Conservation (phyloP, 176 grass and related monocot genomes). For the Eleusine indica region DNA sequence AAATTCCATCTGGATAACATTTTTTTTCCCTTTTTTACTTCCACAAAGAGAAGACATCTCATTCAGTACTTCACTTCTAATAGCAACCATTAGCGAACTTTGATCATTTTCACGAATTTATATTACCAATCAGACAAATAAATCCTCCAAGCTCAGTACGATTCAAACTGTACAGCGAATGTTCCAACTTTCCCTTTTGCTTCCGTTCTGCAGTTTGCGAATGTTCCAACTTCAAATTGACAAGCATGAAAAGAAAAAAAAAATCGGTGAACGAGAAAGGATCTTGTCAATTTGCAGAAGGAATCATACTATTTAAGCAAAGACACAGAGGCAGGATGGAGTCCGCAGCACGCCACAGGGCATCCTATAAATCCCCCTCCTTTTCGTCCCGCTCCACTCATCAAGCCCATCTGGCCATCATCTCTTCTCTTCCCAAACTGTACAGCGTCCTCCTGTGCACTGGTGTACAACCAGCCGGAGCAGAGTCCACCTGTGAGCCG, state of each 20-base stretch:
- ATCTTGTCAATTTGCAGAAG: constrained; percentile 47
- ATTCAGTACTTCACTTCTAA: background rate
- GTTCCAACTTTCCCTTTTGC: no score
- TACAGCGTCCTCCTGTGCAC: constrained; percentile 31
- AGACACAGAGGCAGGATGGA: constrained; percentile 31
- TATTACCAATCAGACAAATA: background rate
- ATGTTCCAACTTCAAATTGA: background rate
- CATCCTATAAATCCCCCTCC: constrained; percentile 55
- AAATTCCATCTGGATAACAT: background rate
- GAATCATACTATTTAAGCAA: constrained; percentile 58
- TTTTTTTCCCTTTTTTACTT: background rate
- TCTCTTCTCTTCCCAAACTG: background rate
- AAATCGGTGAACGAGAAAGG: constrained; percentile 7
- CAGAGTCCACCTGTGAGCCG: background rate
- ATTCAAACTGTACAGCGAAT: background rate
- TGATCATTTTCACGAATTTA: background rate
- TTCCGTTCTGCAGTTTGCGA: background rate
- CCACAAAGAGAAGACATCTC: background rate
- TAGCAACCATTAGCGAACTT: background rate
- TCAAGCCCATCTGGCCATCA: constrained; percentile 11
- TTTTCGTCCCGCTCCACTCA: constrained; percentile 58
- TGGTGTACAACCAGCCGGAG: constrained; percentile 11
- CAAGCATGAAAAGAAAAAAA: background rate
- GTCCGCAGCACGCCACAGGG: constrained; percentile 48
- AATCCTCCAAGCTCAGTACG: background rate